These are phyloP conservation scores for Metarhizium guizhouense DNA, from an alignment of 2,329 filamentous ascomycete genomes.

Conservation along the genomic window DNA sequence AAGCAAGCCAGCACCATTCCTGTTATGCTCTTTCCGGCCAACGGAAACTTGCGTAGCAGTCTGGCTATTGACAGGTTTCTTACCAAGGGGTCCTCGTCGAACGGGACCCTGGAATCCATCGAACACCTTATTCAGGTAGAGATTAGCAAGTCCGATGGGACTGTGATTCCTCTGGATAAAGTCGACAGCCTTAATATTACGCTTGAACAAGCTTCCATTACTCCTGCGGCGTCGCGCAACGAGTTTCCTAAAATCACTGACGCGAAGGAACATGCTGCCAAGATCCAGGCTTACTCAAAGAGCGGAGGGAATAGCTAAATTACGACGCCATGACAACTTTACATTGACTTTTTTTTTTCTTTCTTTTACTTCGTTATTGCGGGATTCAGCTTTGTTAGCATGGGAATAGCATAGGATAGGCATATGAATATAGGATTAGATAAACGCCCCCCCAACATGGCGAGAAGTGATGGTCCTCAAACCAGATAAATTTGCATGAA, in stretches of 20 bases:
- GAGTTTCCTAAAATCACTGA: constrained; percentile 20
- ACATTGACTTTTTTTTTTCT: too few species aligned
- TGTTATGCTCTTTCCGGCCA: constrained; percentile 25
- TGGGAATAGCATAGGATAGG: neutral
- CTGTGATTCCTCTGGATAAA: constrained; percentile 14
- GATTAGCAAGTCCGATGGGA: constrained; percentile 22
- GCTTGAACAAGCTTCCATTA: constrained; percentile 24
- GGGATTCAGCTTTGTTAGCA: neutral
- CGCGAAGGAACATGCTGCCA: neutral
- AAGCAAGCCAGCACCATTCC: constrained; percentile 24
- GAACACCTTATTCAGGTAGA: constrained; percentile 3
- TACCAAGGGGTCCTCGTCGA: neutral
- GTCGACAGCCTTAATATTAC: constrained; percentile 28
- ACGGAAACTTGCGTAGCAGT: constrained; percentile 22
- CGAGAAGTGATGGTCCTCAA: too few species aligned
- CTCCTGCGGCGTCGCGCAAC: constrained; percentile 14
- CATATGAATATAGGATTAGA: too few species aligned
- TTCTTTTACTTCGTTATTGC: neutral
- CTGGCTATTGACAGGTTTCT: constrained; percentile 35
- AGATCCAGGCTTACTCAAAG: neutral
- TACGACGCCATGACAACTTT: neutral
- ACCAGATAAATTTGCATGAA: too few species aligned
- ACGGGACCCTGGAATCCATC: constrained; percentile 1
- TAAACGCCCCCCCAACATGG: too few species aligned
- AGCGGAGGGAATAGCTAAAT: neutral